Conservation (phyloP, 495 filamentous ascomycete species). For the Sordaria brevicollis region DNA sequence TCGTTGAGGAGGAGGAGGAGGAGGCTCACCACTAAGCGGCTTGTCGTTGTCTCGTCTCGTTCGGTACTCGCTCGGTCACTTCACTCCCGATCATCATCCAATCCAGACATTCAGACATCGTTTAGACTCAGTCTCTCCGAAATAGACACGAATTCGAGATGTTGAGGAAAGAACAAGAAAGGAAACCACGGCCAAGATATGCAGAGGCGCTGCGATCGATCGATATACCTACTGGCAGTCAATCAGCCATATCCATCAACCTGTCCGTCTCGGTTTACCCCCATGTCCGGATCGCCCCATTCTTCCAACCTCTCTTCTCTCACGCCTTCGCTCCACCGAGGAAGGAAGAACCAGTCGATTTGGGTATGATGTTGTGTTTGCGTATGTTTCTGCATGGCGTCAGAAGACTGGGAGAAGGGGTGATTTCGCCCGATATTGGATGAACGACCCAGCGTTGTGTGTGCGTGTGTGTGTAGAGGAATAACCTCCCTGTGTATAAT, state of each 20-base stretch:
- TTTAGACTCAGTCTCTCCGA: not conserved
- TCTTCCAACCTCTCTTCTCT: not conserved
- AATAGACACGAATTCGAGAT: not conserved
- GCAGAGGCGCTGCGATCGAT: not conserved
- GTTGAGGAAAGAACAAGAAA: not conserved
- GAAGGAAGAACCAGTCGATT: no score
- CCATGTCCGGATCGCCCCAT: not conserved
- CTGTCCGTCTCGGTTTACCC: not conserved
- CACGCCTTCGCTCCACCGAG: no score
- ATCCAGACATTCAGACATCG: not conserved
- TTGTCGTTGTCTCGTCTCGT: not conserved
- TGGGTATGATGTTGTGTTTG: no score
- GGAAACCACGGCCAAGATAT: not conserved
- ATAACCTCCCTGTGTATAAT: no score
- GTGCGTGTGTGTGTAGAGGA: no score
- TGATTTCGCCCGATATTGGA: no score
- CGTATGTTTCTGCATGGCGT: no score
- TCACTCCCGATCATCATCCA: not conserved
- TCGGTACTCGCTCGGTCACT: not conserved
- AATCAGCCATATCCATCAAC: no score
- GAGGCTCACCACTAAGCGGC: constrained; percentile 16
- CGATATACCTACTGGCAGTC: not conserved
- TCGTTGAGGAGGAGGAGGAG: constrained; percentile 39
- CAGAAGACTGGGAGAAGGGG: no score
- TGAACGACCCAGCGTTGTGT: no score